Evolutionary conservation across 1,139 yeast genomes (phyloP).

Genomic region (Candida pseudocylindracea): DNA sequence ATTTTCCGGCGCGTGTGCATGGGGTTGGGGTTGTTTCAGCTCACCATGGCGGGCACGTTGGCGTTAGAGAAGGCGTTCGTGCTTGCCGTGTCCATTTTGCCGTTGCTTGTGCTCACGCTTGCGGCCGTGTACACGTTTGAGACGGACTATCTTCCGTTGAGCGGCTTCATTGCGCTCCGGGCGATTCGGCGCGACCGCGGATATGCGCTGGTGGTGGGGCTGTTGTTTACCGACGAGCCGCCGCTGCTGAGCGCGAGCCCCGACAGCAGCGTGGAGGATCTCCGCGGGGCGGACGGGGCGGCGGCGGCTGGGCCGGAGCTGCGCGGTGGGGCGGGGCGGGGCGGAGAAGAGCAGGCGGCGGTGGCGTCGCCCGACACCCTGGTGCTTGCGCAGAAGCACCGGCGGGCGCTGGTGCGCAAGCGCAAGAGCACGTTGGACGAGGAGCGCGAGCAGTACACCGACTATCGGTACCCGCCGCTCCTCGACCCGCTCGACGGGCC

Average conservation of each 20-base stretch:
- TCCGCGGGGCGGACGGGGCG: too few species aligned
- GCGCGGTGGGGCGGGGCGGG: too few species aligned
- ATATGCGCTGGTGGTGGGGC: too few species aligned
- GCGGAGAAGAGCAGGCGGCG: too few species aligned
- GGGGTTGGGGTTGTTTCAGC: constrained; percentile 35
- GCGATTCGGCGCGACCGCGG: constrained; percentile 14
- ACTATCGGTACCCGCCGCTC: constrained; percentile 26
- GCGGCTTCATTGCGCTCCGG: constrained; percentile 37
- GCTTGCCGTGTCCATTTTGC: background rate
- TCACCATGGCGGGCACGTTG: constrained; percentile 48
- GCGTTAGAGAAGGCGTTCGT: constrained; percentile 10
- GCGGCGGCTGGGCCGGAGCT: too few species aligned
- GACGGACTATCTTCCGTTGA: constrained; percentile 33
- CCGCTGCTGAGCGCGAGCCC: too few species aligned
- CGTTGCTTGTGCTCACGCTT: background rate
- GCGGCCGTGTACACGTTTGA: constrained; percentile 12
- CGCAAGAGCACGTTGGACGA: constrained; percentile 26
- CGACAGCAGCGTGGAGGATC: too few species aligned
- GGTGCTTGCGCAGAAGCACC: too few species aligned
- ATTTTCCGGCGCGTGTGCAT: constrained; percentile 33
- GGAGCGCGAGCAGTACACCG: constrained; percentile 26
- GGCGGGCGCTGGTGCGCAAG: constrained; percentile 1
- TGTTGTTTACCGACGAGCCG: too few species aligned
- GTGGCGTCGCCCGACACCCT: too few species aligned
- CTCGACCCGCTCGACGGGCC: constrained; percentile 29